Percentiles rank a stretch among this genome's conserved stretches.
Conservation (phyloP, 805 yeast species). For the Wickerhamiella sorbophila region DNA sequence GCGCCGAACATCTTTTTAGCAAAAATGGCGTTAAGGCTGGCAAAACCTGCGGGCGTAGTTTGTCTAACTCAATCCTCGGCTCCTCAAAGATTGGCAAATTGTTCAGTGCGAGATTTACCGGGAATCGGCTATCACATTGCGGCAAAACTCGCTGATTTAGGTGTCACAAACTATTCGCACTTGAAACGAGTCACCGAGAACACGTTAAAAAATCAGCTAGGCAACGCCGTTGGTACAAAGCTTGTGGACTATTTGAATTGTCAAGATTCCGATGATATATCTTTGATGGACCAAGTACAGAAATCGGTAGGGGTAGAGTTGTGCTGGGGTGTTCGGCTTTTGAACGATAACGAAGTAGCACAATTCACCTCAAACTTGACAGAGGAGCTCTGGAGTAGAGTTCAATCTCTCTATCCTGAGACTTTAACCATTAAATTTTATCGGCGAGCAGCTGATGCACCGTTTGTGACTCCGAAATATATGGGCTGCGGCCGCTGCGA, state of each 20-base stretch:
- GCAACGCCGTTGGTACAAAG: slow-evolving; percentile 55
- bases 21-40: slow-evolving; percentile 52
- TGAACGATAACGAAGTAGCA: slow-evolving; percentile 45
- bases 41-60: slow-evolving; percentile 66
- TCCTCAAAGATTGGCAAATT: slow-evolving; percentile 24
- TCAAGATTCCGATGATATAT: slow-evolving; percentile 39
- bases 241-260: slow-evolving; percentile 51
- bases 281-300: slow-evolving; percentile 32
- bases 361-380: slow-evolving; percentile 43
- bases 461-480: slow-evolving; percentile 60
- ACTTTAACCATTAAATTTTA: slow-evolving; percentile 54
- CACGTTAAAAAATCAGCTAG: slow-evolving; percentile 36
- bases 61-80: slow-evolving; percentile 26
- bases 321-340: slow-evolving; percentile 79
- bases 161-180: not conserved
- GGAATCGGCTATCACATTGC: slow-evolving; percentile 32
- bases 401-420: slow-evolving; percentile 32
- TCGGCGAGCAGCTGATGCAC: slow-evolving; percentile 49
- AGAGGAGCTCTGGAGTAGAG: slow-evolving; percentile 42
- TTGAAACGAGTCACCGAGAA: slow-evolving; percentile 23
- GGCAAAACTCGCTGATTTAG: slow-evolving; percentile 32
- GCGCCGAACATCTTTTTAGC: slow-evolving; percentile 63
- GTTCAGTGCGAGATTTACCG: slow-evolving; percentile 28
- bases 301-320: slow-evolving; percentile 79
- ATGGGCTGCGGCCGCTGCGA: slow-evolving; percentile 80